These are phyloP conservation scores for Penicillium sp. DNA, from an alignment of 2,329 filamentous ascomycete genomes.

Conservation along the genomic window DNA sequence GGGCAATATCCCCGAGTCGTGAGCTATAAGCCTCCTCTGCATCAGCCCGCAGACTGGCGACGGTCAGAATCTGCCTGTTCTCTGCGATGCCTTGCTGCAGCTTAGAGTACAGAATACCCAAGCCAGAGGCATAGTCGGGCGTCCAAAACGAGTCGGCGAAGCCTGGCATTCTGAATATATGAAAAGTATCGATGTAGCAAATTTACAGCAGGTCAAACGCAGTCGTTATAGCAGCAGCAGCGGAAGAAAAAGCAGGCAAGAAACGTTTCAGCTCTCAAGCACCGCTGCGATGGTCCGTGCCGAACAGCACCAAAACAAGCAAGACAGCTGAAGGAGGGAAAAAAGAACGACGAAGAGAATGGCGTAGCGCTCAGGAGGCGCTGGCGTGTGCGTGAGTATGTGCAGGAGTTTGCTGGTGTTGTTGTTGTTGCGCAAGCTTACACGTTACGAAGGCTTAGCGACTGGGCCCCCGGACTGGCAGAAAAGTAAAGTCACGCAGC, in stretches of 20 bases:
- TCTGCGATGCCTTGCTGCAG: conserved; percentile 94
- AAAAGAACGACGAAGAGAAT: conserved; percentile 4
- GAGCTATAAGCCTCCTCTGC: conserved; percentile 87
- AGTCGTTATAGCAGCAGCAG: neutral
- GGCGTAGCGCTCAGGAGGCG: conserved; percentile 3
- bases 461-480: neutral
- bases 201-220: neutral
- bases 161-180: conserved; percentile 64
- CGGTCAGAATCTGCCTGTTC: conserved; percentile 87
- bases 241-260: neutral
- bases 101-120: conserved; percentile 93
- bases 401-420: neutral
- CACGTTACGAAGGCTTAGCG: conserved; percentile 4
- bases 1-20: conserved; percentile 74
- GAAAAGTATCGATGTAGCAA: neutral
- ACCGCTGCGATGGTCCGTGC: neutral
- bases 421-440: neutral
- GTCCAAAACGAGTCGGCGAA: conserved; percentile 99
- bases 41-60: conserved; percentile 91
- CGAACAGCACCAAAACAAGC: neutral
- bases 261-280: conserved; percentile 3
- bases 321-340: neutral
- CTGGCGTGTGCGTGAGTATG: neutral
- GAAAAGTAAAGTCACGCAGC: neutral
- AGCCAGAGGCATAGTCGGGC: conserved; percentile 89